phyloP scores from a whole-genome alignment of 1,139 yeast genomes.

The Geotrichum phurueaensis region DNA sequence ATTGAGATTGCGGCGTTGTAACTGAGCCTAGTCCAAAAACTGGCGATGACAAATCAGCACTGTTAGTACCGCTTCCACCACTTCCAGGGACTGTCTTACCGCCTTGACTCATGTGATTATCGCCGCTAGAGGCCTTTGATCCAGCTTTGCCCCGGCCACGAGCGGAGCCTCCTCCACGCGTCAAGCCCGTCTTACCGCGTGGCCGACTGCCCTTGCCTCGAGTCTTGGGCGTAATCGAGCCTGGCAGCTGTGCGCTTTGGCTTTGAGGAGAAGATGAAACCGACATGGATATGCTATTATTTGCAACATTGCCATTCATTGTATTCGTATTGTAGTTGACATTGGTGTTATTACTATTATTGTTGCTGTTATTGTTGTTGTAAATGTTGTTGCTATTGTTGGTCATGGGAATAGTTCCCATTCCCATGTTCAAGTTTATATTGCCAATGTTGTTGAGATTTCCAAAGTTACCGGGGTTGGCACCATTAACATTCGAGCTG shows the following conservation, averaged over 20 bases:
- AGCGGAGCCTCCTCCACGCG: constrained; percentile 7
- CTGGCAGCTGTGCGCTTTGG: background rate
- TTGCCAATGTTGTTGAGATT: background rate
- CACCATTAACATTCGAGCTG: background rate
- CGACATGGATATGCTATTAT: background rate
- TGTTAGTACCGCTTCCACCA: constrained; percentile 6
- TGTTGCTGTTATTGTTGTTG: background rate
- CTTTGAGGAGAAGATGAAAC: background rate
- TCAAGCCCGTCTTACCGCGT: constrained; percentile 2
- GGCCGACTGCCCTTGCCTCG: constrained; percentile 7
- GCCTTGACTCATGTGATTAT: constrained; percentile 1
- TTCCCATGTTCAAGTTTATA: background rate
- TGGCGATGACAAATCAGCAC: constrained; percentile 2
- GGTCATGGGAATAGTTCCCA: background rate
- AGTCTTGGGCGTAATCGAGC: background rate
- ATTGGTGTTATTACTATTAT: background rate
- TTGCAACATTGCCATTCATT: constrained; percentile 1
- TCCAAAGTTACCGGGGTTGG: background rate
- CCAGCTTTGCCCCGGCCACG: constrained; percentile 9
- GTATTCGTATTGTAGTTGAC: background rate
- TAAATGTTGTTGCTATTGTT: background rate
- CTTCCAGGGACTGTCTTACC: constrained; percentile 11
- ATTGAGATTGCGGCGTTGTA: background rate
- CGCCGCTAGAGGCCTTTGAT: constrained; percentile 5
- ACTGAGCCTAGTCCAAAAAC: background rate